A percentile compares a stretch with the other conserved stretches of the same genome.
Evolutionary conservation across 345 rosid species (phyloP).

Genomic region (Euclidium syriacum): DNA sequence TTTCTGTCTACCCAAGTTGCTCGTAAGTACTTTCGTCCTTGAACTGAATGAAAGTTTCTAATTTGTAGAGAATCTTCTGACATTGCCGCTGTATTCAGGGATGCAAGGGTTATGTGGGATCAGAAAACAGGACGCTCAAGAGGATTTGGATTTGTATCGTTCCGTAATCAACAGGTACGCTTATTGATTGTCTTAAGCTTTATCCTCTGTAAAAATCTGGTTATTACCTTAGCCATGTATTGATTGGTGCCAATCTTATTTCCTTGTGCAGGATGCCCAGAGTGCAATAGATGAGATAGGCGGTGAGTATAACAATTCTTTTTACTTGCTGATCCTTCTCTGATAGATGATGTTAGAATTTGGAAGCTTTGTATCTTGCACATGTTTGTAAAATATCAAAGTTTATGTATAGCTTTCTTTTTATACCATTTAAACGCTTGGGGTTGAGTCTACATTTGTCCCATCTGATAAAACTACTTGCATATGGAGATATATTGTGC

Average conservation of each 20-base stretch:
- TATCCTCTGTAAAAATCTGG: not conserved
- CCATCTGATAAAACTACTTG: not conserved
- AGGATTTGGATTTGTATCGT: slow-evolving; percentile 86
- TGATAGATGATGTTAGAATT: not conserved
- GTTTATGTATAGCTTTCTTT: not conserved
- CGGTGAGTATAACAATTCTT: slow-evolving; percentile 39
- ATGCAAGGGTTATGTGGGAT: slow-evolving; percentile 64
- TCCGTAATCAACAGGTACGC: slow-evolving; percentile 70
- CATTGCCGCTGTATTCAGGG: slow-evolving; percentile 32
- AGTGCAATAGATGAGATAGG: slow-evolving; percentile 69
- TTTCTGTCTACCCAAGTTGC: slow-evolving; percentile 70
- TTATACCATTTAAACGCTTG: not conserved
- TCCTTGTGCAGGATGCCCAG: slow-evolving; percentile 71
- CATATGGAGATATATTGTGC: not conserved
- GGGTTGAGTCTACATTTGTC: not conserved
- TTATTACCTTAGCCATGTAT: not conserved
- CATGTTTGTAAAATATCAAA: not conserved
- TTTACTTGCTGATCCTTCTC: not conserved
- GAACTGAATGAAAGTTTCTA: not conserved
- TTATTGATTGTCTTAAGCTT: not conserved
- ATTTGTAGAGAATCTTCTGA: not conserved
- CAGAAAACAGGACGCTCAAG: slow-evolving; percentile 35
- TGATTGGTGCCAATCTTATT: not conserved
- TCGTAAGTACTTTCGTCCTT: slow-evolving; percentile 51
- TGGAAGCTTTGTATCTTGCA: not conserved